These are phyloP conservation scores for Ceratobasidium sp. DNA, from an alignment of 1,284 basidiomycete species.

Conservation along the genomic window DNA sequence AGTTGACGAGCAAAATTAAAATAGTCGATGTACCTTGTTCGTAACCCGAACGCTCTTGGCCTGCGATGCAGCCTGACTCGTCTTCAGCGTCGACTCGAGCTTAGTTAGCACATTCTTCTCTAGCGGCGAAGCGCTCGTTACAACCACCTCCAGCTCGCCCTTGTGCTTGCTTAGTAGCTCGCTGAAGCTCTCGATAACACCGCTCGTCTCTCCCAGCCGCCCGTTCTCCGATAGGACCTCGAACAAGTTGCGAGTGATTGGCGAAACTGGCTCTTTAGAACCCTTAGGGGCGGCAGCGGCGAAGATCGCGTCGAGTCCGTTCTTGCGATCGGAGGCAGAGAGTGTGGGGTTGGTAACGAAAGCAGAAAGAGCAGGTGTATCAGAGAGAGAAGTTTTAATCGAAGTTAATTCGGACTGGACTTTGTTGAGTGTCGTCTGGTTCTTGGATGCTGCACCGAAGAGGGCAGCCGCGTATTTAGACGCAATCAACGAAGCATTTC, in stretches of 20 bases:
- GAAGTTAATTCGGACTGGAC: slow-evolving; percentile 84
- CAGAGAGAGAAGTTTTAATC: slow-evolving; percentile 76
- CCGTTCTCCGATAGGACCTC: slow-evolving; percentile 94
- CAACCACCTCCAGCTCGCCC: slow-evolving; percentile 92
- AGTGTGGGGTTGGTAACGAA: slow-evolving; percentile 93
- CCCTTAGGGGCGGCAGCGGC: slow-evolving; percentile 64
- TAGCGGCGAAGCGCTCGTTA: slow-evolving; percentile 89
- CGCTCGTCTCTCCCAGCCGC: slow-evolving; percentile 84
- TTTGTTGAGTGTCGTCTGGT: slow-evolving; percentile 80
- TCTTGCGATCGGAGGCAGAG: slow-evolving; percentile 78
- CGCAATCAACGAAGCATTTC: slow-evolving; percentile 73
- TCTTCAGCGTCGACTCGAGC: slow-evolving; percentile 87
- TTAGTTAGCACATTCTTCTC: slow-evolving; percentile 77
- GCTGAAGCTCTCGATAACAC: slow-evolving; percentile 93
- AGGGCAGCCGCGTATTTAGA: slow-evolving; percentile 96
- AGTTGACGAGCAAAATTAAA: slow-evolving; percentile 20
- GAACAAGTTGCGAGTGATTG: slow-evolving; percentile 94
- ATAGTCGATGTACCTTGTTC: slow-evolving; percentile 76
- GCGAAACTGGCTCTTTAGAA: slow-evolving; percentile 79
- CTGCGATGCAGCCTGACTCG: slow-evolving; percentile 82
- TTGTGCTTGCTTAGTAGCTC: slow-evolving; percentile 90
- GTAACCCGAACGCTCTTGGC: slow-evolving; percentile 88
- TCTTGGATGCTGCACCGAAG: slow-evolving; percentile 91
- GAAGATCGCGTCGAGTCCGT: slow-evolving; percentile 79
- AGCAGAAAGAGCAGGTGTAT: slow-evolving; percentile 71